A percentile compares a stretch with the other conserved stretches of the same genome.
These are phyloP conservation scores for Brettanomyces nanus DNA, from an alignment of 805 yeast species.

Conservation along the genomic window DNA sequence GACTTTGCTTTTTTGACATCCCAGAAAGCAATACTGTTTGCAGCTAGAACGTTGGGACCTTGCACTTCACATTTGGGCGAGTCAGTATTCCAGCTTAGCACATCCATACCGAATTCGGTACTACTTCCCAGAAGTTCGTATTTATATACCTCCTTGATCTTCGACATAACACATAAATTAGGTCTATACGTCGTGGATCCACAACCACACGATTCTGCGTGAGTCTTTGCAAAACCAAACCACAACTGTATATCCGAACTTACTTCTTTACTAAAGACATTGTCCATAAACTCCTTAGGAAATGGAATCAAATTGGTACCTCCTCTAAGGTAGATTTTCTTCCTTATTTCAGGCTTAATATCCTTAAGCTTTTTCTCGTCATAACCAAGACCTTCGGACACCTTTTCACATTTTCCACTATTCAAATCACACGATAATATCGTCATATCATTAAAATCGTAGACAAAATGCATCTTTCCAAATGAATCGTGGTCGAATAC, in stretches of 20 bases:
- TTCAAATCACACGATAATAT: conserved; percentile 15
- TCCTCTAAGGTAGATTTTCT: conserved; percentile 10
- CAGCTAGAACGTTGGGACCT: conserved; percentile 27
- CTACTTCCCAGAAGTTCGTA: conserved; percentile 11
- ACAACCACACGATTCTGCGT: conserved; percentile 33
- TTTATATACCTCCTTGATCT: conserved; percentile 16
- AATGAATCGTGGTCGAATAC: conserved; percentile 6
- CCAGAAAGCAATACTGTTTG: conserved; percentile 31
- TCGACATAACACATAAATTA: conserved; percentile 23
- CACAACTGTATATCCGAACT: conserved; percentile 24
- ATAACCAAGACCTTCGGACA: conserved; percentile 3
- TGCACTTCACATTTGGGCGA: conserved; percentile 3
- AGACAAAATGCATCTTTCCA: conserved; percentile 14
- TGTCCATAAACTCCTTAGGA: conserved; percentile 9
- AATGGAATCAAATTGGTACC: conserved; percentile 16
- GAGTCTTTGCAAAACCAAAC: conserved; percentile 36
- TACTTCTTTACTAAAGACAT: conserved; percentile 15
- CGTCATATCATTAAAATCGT: conserved; percentile 13
- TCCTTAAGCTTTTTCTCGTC: background rate
- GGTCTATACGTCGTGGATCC: conserved; percentile 34
- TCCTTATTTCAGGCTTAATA: background rate
- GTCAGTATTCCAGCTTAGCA: conserved; percentile 23
- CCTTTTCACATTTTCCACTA: conserved; percentile 11
- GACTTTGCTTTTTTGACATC: conserved; percentile 8
- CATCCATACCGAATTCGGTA: conserved; percentile 27